These are phyloP conservation scores for Ustilago tritici DNA, from an alignment of 1,284 basidiomycete species.

Conservation along the genomic window DNA sequence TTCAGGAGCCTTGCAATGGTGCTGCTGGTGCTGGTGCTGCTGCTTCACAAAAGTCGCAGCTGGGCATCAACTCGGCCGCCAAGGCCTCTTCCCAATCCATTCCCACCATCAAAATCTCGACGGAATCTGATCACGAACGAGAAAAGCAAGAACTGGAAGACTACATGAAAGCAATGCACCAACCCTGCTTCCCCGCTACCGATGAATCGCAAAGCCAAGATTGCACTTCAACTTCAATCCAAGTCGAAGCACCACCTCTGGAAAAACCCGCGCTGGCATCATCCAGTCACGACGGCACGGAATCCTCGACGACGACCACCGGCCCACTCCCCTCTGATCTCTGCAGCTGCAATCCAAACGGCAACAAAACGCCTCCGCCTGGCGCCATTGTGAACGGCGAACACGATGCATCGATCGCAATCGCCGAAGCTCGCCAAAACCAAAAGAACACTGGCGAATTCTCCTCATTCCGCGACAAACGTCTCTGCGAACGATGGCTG, in stretches of 20 bases:
- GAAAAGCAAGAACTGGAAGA: conserved; percentile 70
- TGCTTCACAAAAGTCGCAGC: conserved; percentile 22
- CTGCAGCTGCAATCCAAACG: too few species aligned
- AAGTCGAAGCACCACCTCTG: conserved; percentile 64
- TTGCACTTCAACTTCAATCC: conserved; percentile 16
- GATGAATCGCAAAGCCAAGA: conserved; percentile 2
- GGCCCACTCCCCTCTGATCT: too few species aligned
- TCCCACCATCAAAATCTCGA: conserved; percentile 89
- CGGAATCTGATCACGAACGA: conserved; percentile 77
- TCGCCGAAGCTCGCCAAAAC: conserved; percentile 44
- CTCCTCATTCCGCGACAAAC: conserved; percentile 94
- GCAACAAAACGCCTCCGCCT: not conserved
- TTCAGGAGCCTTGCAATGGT: not conserved
- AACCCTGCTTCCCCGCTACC: not conserved
- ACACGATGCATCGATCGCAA: conserved; percentile 49
- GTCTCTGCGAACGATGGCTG: conserved; percentile 96
- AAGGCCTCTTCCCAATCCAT: conserved; percentile 72
- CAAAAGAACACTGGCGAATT: conserved; percentile 70
- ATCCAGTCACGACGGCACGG: conserved; percentile 58
- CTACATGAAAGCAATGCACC: conserved; percentile 66
- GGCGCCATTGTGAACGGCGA: conserved; percentile 45
- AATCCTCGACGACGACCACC: conserved; percentile 13
- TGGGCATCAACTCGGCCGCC: conserved; percentile 55
- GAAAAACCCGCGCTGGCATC: conserved; percentile 71
- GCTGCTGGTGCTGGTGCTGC: not conserved